Percentiles rank a stretch among this genome's conserved stretches.
These are phyloP conservation scores for Eucalyptus camaldulensis DNA, from an alignment of 345 rosid genomes.

Conservation along the genomic window DNA sequence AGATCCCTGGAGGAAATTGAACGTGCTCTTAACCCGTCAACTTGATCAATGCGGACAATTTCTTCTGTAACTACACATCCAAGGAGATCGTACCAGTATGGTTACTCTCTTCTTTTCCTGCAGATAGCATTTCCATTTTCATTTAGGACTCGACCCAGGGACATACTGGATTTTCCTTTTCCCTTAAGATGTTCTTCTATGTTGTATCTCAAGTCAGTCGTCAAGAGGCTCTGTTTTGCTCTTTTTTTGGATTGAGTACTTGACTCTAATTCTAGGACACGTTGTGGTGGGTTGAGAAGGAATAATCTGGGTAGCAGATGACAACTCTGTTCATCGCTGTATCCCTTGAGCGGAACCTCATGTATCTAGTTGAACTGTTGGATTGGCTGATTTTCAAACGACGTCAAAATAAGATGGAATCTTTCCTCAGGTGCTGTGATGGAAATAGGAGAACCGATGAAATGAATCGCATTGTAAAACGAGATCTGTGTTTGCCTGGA, in stretches of 20 bases:
- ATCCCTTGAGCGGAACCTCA: neutral
- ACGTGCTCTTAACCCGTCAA: conserved; percentile 48
- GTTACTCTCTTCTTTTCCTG: neutral
- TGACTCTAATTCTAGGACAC: neutral
- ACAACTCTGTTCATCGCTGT: neutral
- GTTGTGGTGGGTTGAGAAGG: neutral
- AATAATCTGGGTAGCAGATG: neutral
- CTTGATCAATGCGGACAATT: conserved; percentile 1
- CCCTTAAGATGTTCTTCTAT: neutral
- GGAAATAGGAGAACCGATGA: neutral
- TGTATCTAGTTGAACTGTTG: neutral
- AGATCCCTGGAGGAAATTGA: conserved; percentile 93
- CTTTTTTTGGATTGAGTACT: neutral
- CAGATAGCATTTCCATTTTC: neutral
- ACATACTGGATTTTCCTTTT: neutral
- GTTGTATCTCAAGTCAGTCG: neutral
- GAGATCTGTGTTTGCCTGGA: neutral
- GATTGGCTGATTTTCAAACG: neutral
- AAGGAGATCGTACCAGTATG: neutral
- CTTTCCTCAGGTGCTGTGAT: neutral
- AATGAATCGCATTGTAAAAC: neutral
- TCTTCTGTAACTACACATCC: neutral
- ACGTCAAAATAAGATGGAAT: neutral
- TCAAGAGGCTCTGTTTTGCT: neutral
- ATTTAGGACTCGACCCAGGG: neutral